Evolutionary conservation across 495 filamentous ascomycete species (phyloP), one percentile per base, ranked within the genome.

Genomic region (Penicillium dipodomyicola): DNA sequence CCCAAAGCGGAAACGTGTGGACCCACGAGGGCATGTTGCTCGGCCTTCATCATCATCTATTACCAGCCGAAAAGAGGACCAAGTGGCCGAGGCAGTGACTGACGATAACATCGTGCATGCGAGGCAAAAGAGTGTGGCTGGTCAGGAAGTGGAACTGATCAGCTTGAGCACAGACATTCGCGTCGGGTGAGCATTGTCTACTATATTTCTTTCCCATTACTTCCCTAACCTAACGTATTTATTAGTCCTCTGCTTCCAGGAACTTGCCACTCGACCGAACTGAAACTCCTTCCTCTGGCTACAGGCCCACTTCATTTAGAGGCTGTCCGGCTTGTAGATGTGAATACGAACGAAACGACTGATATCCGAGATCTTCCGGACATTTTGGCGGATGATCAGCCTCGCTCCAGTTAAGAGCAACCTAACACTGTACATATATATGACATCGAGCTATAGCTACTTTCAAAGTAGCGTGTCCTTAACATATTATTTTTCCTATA

Each of bases 101-200:
- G 92, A 97, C 57, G 91, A 96, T 59, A 90, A 86, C 55, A 81
- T 91, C 14, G 78, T 96, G 29, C 87, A 93, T 71, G 87, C 89
- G 20, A 87, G 89, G 78, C 92, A 96, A 67, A 85, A 84, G 61
- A 87, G 77, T 58, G 83, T 85, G 23, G 77, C 82, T 27, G 74
- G 87, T n/a, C 89, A 94, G 46, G 75, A 82, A 33, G 82, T 85
- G 9, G 89, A 93, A 53, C 64, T 97, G 17, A 79, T 95, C 9
- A 90, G 88, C 63, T 74, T 96, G 43, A 95, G 87, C 58, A 87
- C 90, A 5, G 91, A 96, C 72, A 80, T 93, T 51, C 80, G 90
- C 33, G 80, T 96, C 46, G 93, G 94, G 83, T 88, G 72, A 71
- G 82, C 76, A 15, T 25, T 37, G 42, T 27, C n/a, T 50, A 23